Evolutionary conservation across 164 flowering plant genomes (phyloP), one percentile per base, ranked within the genome.

Genomic region (Macadamia tetraphylla): DNA sequence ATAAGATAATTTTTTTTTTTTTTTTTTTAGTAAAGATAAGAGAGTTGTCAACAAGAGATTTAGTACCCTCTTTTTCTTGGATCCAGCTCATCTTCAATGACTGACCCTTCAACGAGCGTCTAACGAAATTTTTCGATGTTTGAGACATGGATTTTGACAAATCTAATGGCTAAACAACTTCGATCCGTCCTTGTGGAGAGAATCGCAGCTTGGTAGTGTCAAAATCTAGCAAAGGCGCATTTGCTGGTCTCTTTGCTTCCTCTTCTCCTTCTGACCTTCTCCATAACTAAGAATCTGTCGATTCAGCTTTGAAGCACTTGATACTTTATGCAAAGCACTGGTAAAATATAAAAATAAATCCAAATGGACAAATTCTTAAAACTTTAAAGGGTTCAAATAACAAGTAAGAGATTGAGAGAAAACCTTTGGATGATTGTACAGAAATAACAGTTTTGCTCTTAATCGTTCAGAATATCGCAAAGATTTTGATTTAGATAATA

Each of bases 171-270:
- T 23, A 0, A 23, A 23, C 23, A 23, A 23, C 23, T 23, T 0
- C 23, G 23, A 23, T 0, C 23, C 23, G 23, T 23, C 23, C 73
- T 18, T 79, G 76, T 0, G 71, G 69, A n/a, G 82, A 59, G 40
- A 72, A 66, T 17, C n/a, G 69, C 51, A 29, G 60, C 57, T 65
- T 46, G 9, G 52, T 46, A 1, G 65, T 69, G n/a, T 62, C 53
- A 12, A 52, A 31, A 2, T 43, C 61, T 78, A 78, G 10, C 31
- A 74, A 69, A 44, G 81, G 83, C 6, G 72, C 76, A 76, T 80
- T 82, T 12, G 76, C 79, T 40, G 80, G 78, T 62, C 81, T 76
- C 57, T 59, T 59, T 1, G 3, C 35, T 51, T 73, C 62, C 1
- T 63, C 63, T 42, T 56, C 56, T 18, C 66, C 67, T 58, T n/a